Percentiles rank a stretch among this genome's conserved stretches.
Evolutionary conservation across 108 stramenopile genomes (phyloP).

Genomic region (Asterionellopsis glacialis): DNA sequence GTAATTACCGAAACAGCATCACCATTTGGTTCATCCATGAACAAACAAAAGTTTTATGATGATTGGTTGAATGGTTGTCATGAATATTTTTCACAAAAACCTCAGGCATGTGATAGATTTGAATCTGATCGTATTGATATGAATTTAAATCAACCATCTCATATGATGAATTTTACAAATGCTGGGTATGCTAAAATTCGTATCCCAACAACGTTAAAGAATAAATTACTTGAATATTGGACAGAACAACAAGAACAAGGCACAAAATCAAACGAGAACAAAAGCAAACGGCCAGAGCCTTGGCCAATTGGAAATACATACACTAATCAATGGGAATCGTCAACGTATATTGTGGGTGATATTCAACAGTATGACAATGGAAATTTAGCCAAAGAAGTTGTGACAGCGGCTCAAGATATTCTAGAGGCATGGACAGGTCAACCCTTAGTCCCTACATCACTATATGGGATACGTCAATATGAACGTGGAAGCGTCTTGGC

Average conservation of each 20-base stretch:
- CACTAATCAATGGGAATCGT: slow-evolving; percentile 76
- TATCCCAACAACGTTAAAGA: slow-evolving; percentile 31
- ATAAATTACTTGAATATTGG: slow-evolving; percentile 41
- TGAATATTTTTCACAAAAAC: slow-evolving; percentile 14
- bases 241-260: slow-evolving; percentile 4
- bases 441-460: slow-evolving; percentile 66
- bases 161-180: slow-evolving; percentile 61
- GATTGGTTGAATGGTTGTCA: slow-evolving; percentile 38
- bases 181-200: slow-evolving; percentile 68
- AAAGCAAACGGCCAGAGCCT: slow-evolving; percentile 20
- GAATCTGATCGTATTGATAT: slow-evolving; percentile 59
- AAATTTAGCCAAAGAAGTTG: slow-evolving; percentile 15
- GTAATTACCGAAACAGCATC: too few species aligned
- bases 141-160: slow-evolving; percentile 57
- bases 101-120: slow-evolving; percentile 24
- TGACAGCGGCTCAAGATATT: slow-evolving; percentile 30
- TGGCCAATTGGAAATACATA: slow-evolving; percentile 75
- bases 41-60: slow-evolving; percentile 21
- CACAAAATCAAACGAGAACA: background rate
- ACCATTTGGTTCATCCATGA: too few species aligned
- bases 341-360: slow-evolving; percentile 53
- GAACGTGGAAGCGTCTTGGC: slow-evolving; percentile 62
- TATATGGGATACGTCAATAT: slow-evolving; percentile 93
- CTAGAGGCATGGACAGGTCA: slow-evolving; percentile 76
- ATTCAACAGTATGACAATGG: slow-evolving; percentile 19